Evolutionary conservation across 306 rosid genomes (phyloP).

Genomic region (Vigna unguiculata): DNA sequence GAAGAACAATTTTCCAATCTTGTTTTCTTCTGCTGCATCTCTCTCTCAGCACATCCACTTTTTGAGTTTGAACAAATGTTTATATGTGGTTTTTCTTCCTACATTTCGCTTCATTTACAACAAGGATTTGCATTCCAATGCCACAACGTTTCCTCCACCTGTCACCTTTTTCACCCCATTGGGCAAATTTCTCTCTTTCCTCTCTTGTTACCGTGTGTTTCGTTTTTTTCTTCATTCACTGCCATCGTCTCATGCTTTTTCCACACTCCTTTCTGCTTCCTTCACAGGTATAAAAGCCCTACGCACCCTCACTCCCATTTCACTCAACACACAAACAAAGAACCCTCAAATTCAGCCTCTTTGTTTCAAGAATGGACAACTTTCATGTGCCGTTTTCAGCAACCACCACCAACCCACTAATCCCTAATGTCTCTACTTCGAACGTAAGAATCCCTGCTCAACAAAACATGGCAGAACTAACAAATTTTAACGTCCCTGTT

Average conservation of each 20-base stretch:
- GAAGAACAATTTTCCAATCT: neutral
- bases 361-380: slow-evolving; percentile 39
- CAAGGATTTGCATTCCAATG: slow-evolving; percentile 54
- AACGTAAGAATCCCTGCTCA: neutral
- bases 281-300: slow-evolving; percentile 30
- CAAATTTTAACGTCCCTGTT: neutral
- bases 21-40: slow-evolving; percentile 4
- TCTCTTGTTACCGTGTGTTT: neutral
- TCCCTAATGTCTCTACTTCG: neutral
- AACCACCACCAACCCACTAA: neutral
- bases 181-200: neutral
- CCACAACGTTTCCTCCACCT: slow-evolving; percentile 54
- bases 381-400: neutral
- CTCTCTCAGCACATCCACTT: no score
- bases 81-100: neutral
- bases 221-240: neutral
- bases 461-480: neutral
- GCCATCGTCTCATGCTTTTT: slow-evolving; percentile 30
- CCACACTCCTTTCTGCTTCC: slow-evolving; percentile 44
- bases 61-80: neutral
- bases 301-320: neutral
- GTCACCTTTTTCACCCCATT: slow-evolving; percentile 40
- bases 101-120: slow-evolving; percentile 1
- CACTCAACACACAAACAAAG: neutral
- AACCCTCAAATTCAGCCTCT: neutral